Percentiles rank a stretch among this genome's conserved stretches.
Evolutionary conservation across 2,329 filamentous ascomycete species (phyloP).

Genomic region (Diplodia mutila): DNA sequence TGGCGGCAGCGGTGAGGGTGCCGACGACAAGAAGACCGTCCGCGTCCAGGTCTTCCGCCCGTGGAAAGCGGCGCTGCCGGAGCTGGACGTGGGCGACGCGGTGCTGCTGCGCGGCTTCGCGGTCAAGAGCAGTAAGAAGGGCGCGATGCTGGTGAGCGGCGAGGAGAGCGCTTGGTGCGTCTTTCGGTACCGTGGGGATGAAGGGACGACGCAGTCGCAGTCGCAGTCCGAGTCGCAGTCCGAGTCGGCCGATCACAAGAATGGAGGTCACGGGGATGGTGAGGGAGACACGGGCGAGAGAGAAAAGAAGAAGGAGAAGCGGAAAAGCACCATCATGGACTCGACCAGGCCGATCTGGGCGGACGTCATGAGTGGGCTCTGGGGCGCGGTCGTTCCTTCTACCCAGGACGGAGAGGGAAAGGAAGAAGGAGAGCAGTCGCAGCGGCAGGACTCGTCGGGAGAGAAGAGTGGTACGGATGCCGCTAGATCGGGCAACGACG

Average conservation of each 20-base stretch:
- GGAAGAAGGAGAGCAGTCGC: constrained; percentile 3
- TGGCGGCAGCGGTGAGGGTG: neutral
- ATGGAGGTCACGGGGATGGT: neutral
- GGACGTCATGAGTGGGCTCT: constrained; percentile 29
- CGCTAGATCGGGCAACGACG: no score
- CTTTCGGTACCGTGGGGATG: constrained; percentile 41
- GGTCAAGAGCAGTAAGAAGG: constrained; percentile 48
- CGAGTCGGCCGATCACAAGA: neutral
- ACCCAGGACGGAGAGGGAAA: neutral
- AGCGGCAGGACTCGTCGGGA: neutral
- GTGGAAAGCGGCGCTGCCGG: constrained; percentile 47
- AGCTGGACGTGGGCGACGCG: constrained; percentile 48
- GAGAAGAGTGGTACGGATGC: neutral
- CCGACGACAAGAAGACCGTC: neutral
- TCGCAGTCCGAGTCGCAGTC: neutral
- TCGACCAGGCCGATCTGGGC: constrained; percentile 35
- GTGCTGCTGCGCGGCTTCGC: constrained; percentile 49
- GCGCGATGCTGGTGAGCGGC: constrained; percentile 42
- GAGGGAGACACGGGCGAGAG: neutral
- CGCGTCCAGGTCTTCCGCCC: constrained; percentile 50
- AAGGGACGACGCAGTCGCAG: constrained; percentile 20
- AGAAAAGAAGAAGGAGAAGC: neutral
- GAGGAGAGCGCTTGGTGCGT: constrained; percentile 54
- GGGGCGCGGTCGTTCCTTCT: neutral
- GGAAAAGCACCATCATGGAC: neutral